These are phyloP conservation scores for Termitomyces heimii DNA, from an alignment of 768 basidiomycete species.

Conservation along the genomic window DNA sequence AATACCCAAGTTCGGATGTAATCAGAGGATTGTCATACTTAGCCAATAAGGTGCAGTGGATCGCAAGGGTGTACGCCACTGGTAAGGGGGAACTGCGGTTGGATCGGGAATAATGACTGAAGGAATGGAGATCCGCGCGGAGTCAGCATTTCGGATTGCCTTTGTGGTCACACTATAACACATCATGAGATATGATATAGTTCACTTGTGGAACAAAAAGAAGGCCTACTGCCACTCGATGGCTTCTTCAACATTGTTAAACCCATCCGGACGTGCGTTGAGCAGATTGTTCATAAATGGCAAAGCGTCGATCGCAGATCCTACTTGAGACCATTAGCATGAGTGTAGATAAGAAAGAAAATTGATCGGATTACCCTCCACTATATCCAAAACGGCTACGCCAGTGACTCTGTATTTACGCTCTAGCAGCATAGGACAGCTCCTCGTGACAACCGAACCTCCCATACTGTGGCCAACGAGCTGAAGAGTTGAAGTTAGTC, in stretches of 20 bases:
- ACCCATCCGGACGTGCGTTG: slow-evolving; percentile 79
- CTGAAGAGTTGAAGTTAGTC: slow-evolving; percentile 25
- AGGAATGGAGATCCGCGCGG: slow-evolving; percentile 89
- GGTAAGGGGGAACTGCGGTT: slow-evolving; percentile 34
- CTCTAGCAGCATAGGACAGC: slow-evolving; percentile 61
- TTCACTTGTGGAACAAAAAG: neutral
- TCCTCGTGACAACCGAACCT: slow-evolving; percentile 78
- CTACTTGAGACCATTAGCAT: slow-evolving; percentile 29
- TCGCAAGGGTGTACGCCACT: slow-evolving; percentile 82
- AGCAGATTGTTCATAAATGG: slow-evolving; percentile 89
- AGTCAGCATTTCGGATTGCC: slow-evolving; percentile 73
- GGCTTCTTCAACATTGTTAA: slow-evolving; percentile 76
- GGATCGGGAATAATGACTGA: slow-evolving; percentile 55
- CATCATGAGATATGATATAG: neutral
- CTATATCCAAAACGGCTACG: slow-evolving; percentile 80
- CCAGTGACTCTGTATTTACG: slow-evolving; percentile 69
- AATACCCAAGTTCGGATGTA: neutral
- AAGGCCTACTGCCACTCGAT: slow-evolving; percentile 91
- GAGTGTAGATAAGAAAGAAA: neutral
- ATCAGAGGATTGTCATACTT: slow-evolving; percentile 41
- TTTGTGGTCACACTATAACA: slow-evolving; percentile 63
- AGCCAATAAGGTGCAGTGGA: slow-evolving; percentile 89
- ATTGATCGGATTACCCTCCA: slow-evolving; percentile 55
- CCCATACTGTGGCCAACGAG: slow-evolving; percentile 97
- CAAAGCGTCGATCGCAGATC: slow-evolving; percentile 89